Evolutionary conservation across 352 stramenopile genomes (phyloP), one percentile per base, ranked within the genome.

Genomic region (Globisporangium emineosum): DNA sequence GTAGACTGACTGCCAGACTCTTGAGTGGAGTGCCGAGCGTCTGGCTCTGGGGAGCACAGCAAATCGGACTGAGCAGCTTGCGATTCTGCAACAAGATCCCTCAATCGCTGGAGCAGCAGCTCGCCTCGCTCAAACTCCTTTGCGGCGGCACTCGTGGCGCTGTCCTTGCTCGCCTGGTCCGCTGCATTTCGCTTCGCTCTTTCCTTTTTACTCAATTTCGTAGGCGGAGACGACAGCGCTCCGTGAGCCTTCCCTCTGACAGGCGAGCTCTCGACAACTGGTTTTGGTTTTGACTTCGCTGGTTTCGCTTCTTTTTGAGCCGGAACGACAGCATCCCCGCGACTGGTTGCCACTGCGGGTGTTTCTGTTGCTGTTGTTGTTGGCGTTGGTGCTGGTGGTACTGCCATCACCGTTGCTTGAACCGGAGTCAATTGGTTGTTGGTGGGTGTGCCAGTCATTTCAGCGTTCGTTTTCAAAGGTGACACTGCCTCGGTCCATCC

Each of bases 111-210:
- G 12, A 83, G 50, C 43, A 83, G 43, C 2, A 43, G 40, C 15
- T 83, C 77, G 6, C 76, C 69, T 45, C 61, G 57, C 33, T 81
- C 62, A 1, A 82, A 67, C 59, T 69, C 56, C 55, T 65, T 67
- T 2, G 33, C 58, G 3, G 9, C 27, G 45, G 21, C 37, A 33
- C 17, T 51, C 37, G 43, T 13, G 21, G 17, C 19, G 29, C 47
- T 54, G 21, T 61, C 63, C 27, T 64, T 68, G 43, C n/a, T 37
- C 1, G 27, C 23, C 2, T 43, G 27, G 2, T 68, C 63, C 3
- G 23, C 50, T 35, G 19, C 25, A 23, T 21, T 49, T 27, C 57
- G 56, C 30, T 64, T 68, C 56, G 9, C 21, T 12, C 40, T 42
- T 25, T 69, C 64, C 35, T 35, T 50, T 27, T 59, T 70, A 54